Percentiles rank a stretch among this genome's conserved stretches.
Evolutionary conservation across 768 basidiomycete genomes (phyloP).

Genomic region (Chalciporus pseudorubinellus): DNA sequence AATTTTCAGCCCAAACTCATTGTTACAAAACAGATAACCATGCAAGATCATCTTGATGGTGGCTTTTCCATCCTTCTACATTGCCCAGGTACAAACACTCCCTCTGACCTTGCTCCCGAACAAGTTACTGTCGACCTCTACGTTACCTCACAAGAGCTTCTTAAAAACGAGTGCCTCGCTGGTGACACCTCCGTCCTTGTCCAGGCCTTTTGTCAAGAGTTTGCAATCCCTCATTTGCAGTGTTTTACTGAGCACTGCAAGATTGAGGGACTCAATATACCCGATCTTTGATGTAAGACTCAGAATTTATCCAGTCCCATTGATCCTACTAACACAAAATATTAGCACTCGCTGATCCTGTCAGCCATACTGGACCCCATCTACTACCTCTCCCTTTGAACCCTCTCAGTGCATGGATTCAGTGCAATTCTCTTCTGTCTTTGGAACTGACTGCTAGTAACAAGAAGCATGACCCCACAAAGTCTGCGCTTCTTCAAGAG

Average conservation of each 20-base stretch:
- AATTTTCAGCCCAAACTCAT: neutral
- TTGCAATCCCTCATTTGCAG: constrained; percentile 7
- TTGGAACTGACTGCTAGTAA: too few species aligned
- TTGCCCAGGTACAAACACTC: neutral
- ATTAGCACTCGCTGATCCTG: too few species aligned
- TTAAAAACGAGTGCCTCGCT: neutral
- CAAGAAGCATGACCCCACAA: too few species aligned
- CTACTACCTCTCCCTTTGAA: too few species aligned
- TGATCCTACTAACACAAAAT: too few species aligned
- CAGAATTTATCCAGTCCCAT: neutral
- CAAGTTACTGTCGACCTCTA: constrained; percentile 4
- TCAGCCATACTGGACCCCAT: too few species aligned
- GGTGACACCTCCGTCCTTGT: constrained; percentile 3
- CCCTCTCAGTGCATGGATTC: too few species aligned
- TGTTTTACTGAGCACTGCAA: constrained; percentile 1
- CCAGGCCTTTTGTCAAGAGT: constrained; percentile 12
- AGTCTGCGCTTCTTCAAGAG: too few species aligned
- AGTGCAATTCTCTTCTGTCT: too few species aligned
- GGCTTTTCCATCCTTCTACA: constrained; percentile 5
- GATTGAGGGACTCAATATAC: too few species aligned
- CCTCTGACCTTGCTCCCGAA: neutral
- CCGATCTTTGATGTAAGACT: neutral
- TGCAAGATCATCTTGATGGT: constrained; percentile 11
- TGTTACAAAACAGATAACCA: neutral
- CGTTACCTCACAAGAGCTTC: constrained; percentile 1